These are phyloP conservation scores for Saturnispora silvae DNA, from an alignment of 805 yeast species.

Conservation along the genomic window DNA sequence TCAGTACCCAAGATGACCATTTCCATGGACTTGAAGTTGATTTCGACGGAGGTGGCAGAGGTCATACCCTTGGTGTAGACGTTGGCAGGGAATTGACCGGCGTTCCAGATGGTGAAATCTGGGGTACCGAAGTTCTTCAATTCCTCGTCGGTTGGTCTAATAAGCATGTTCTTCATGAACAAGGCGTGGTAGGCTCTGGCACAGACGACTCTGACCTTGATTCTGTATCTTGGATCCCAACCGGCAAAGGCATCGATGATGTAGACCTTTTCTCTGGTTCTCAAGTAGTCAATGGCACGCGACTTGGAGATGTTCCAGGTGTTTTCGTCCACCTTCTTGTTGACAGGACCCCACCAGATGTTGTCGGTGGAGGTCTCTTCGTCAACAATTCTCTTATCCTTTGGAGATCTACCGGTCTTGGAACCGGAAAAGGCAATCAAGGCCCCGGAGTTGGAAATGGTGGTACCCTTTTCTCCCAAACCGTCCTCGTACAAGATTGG, in stretches of 20 bases:
- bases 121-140: constrained; percentile 88
- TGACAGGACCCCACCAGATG: constrained; percentile 99
- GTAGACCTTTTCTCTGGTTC: constrained; percentile 89
- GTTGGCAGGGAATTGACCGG: constrained; percentile 98
- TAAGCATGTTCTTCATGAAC: constrained; percentile 97
- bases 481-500: constrained; percentile 94
- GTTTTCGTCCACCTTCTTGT: constrained; percentile 84
- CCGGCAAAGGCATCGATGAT: constrained; percentile 97
- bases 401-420: constrained; percentile 97
- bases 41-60: constrained; percentile 88
- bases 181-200: constrained; percentile 98
- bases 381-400: constrained; percentile 95
- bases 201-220: constrained; percentile 90
- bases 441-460: constrained; percentile 88
- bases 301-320: constrained; percentile 94
- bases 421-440: constrained; percentile 90
- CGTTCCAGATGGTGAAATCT: constrained; percentile 95
- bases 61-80: constrained; percentile 96
- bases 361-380: constrained; percentile 75
- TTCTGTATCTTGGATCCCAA: constrained; percentile 97
- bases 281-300: constrained; percentile 92
- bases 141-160: constrained; percentile 88
- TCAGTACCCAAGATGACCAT: constrained; percentile 98
- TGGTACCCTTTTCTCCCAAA: constrained; percentile 78
- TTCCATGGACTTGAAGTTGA: constrained; percentile 95